These are phyloP conservation scores for Cucurbita pepo DNA, from an alignment of 306 rosid species.

Conservation along the genomic window DNA sequence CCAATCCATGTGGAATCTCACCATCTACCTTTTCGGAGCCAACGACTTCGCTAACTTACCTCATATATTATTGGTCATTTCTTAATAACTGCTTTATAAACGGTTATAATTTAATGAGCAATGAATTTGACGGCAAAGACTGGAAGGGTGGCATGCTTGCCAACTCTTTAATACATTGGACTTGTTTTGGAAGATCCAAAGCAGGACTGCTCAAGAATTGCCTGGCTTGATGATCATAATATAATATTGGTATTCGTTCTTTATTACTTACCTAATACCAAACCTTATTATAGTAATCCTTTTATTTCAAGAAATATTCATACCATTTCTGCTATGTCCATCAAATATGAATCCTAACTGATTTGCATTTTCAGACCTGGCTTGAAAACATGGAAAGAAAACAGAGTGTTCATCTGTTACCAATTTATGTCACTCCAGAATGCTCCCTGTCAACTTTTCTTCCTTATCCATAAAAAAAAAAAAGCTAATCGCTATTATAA, in stretches of 20 bases:
- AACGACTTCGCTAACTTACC: too few relatives aligned
- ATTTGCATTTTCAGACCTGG: not conserved
- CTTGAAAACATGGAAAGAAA: not conserved
- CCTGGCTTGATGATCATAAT: not conserved
- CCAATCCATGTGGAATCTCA: too few relatives aligned
- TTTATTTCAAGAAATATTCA: not conserved
- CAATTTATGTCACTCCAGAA: not conserved
- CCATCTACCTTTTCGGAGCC: too few relatives aligned
- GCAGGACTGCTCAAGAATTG: not conserved
- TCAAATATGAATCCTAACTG: not conserved
- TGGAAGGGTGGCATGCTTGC: constrained; percentile 45
- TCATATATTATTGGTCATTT: too few relatives aligned
- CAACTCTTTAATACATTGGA: constrained; percentile 19
- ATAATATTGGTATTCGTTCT: not conserved
- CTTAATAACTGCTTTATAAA: too few relatives aligned
- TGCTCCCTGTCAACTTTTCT: not conserved
- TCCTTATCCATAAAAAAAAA: not conserved
- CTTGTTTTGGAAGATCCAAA: constrained; percentile 1
- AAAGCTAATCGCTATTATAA: not conserved
- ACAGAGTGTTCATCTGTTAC: not conserved
- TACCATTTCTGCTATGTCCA: not conserved
- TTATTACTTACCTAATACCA: constrained; percentile 1
- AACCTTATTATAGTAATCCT: not conserved
- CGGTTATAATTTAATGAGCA: constrained; percentile 16
- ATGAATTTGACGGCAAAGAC: constrained; percentile 31